Evolutionary conservation across 495 filamentous ascomycete genomes (phyloP).

Genomic region (Xylaria acuta): DNA sequence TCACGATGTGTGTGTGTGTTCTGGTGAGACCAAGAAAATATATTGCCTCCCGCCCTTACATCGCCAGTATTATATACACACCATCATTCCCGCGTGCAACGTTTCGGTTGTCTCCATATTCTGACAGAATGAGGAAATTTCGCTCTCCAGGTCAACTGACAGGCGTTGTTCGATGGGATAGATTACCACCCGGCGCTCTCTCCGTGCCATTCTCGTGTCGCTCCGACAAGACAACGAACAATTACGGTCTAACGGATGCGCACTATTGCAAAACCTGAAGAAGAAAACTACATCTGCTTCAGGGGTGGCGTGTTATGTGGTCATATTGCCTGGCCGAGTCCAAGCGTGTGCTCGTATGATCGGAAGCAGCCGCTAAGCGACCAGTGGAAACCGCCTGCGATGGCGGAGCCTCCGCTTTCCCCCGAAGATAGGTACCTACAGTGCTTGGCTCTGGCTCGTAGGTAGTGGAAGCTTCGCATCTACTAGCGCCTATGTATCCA

Average conservation of each 20-base stretch:
- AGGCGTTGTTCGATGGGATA: not conserved
- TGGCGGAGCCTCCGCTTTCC: conserved; percentile 12
- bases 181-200: not conserved
- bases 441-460: no score
- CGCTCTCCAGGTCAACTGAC: conserved; percentile 12
- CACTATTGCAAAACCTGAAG: conserved; percentile 13
- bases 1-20: conserved; percentile 13
- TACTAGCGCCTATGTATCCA: no score
- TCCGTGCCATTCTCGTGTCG: conserved; percentile 22
- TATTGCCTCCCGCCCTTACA: conserved; percentile 11
- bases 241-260: conserved; percentile 18
- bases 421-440: not conserved
- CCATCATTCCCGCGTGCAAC: not conserved
- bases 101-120: conserved; percentile 1
- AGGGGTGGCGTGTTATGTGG: conserved; percentile 23
- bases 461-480: not conserved
- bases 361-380: conserved; percentile 19
- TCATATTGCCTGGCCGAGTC: conserved; percentile 13
- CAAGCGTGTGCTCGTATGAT: conserved; percentile 21
- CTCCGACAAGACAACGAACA: not conserved
- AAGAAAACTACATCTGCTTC: conserved; percentile 3
- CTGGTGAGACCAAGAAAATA: conserved; percentile 19
- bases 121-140: conserved; percentile 5
- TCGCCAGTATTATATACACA: conserved; percentile 22
- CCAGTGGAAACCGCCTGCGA: not conserved